phyloP scores from a whole-genome alignment of 139 green algal genomes.

The Closterium sp. region DNA sequence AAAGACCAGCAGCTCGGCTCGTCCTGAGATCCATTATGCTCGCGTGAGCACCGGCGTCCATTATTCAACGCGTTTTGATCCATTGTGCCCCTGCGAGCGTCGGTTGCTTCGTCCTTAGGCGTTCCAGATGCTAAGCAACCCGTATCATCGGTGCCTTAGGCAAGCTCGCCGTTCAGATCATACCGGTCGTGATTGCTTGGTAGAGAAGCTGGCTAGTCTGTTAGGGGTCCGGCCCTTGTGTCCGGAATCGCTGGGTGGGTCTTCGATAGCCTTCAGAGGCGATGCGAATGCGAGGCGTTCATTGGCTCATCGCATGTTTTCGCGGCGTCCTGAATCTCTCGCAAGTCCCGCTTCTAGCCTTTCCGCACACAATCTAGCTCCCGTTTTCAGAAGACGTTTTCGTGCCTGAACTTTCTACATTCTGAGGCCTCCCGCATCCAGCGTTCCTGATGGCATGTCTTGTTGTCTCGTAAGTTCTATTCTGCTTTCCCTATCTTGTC shows the following conservation, averaged over 20 bases:
- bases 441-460: too few species aligned
- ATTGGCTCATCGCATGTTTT: background rate
- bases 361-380: background rate
- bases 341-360: background rate
- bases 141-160: too few species aligned
- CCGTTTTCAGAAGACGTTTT: too few species aligned
- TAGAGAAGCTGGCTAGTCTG: too few species aligned
- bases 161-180: background rate
- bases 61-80: too few species aligned
- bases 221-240: too few species aligned
- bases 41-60: conserved; percentile 20
- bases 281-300: background rate
- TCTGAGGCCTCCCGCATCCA: too few species aligned
- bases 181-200: background rate
- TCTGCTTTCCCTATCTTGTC: too few species aligned
- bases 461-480: too few species aligned
- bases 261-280: background rate
- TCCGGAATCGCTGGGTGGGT: too few species aligned
- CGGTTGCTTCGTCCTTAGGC: background rate
- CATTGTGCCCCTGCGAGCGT: too few species aligned
- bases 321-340: background rate
- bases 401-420: too few species aligned
- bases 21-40: conserved; percentile 27
- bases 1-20: background rate
- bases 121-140: background rate